Evolutionary conservation across 108 stramenopile genomes (phyloP), one percentile per base, ranked within the genome.

Genomic region (Epipyxis sp.): DNA sequence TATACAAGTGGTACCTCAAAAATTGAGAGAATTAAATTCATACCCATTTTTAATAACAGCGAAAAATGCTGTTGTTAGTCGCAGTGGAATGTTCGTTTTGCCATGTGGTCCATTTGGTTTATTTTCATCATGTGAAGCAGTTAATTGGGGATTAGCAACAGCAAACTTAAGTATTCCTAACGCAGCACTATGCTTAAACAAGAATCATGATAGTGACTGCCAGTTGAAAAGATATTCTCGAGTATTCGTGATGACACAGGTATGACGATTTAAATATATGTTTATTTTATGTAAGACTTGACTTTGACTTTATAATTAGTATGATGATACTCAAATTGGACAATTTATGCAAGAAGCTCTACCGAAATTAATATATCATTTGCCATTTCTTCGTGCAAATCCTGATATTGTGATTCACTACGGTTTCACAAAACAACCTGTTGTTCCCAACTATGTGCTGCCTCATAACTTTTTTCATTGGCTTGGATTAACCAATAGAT

Each of bases 271-370:
- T n/a, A n/a, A n/a, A n/a, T n/a, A n/a, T n/a, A n/a, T n/a, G n/a
- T n/a, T n/a, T n/a, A n/a, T n/a, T n/a, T n/a, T n/a, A n/a, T n/a
- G n/a, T n/a, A n/a, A n/a, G n/a, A n/a, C n/a, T n/a, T n/a, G n/a
- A n/a, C n/a, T n/a, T n/a, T n/a, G n/a, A n/a, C n/a, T n/a, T n/a
- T n/a, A n/a, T n/a, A n/a, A n/a, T n/a, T n/a, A n/a, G 34, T 65
- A 65, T 32, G 61, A 65, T 25, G 61, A 65, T 25, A 65, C 61
- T 32, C 61, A 65, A 25, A 65, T 65, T 6, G 61, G 61, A 65
- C 61, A 65, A 25, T 65, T 65, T 32, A 65, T 65, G 61, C 61
- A 65, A 65, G 61, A 65, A 32, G 34, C 20, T 25, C 61, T 65
- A 25, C 61, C 61, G 30, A 65, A 65, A 37, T 25, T 65, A 3